Base-by-base conservation (phyloP, 1,284 basidiomycete genomes). In the Pyrrhoderma lamaoense region DNA sequence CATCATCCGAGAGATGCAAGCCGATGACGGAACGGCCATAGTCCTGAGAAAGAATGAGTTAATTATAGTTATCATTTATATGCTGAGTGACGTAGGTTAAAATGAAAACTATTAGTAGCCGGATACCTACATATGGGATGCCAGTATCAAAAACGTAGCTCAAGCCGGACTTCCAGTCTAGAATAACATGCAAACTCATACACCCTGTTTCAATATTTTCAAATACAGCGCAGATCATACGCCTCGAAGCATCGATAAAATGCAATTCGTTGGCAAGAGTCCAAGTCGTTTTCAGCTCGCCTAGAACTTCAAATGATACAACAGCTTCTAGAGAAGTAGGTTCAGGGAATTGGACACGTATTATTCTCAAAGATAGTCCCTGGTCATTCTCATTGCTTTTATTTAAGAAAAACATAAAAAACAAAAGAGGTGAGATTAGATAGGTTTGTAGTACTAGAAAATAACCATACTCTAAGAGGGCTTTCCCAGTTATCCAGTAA, bases 401-500 rank as follows among this genome's bases (percentile, higher is more conserved):
- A 25, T n/a, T n/a, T n/a, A n/a, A n/a, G 9, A 19, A 16, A 25
- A 23, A 42, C 23, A 16, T 35, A 38, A 40, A 22, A 8, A 16
- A 22, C n/a, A 40, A 18, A 40, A 22, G 5, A 7, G 38, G n/a
- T n/a, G n/a, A n/a, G n/a, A n/a, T 40, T n/a, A 40, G 38, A 40
- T 34, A 35, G 19, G 22, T 13, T 14, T 21, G 31, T 22, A 27
- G 25, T 31, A 23, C 36, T n/a, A 31, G 14, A 23, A 27, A 31
- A 40, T 42, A 40, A 18, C 48, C 53, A 36, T 36, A 55, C 53
- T 55, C 53, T 13, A 42, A 35, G 8, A 49, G 48, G 27, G 51
- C 51, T 40, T 51, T 51, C 31, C 53, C 53, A 9, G 53, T 55
- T 19, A 55, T 55, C 53, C 53, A 55, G 37, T 55, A 55, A 38